Percentiles rank a stretch among this genome's conserved stretches.
Evolutionary conservation across 306 rosid species (phyloP).

Genomic region (Lithocarpus polystachyus): DNA sequence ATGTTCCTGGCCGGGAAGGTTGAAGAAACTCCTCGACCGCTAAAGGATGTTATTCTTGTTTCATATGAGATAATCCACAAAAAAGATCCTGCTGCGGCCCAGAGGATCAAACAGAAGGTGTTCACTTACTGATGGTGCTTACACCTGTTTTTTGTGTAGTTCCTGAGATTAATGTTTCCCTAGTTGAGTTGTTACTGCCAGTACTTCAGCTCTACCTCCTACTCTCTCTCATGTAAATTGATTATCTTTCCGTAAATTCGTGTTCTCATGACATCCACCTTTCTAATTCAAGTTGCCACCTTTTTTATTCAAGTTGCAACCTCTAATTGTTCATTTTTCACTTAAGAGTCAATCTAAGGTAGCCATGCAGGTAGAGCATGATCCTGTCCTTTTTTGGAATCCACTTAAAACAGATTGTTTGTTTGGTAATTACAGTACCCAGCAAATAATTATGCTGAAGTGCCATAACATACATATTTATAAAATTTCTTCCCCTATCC

Average conservation of each 20-base stretch:
- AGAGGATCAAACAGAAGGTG: conserved; percentile 95
- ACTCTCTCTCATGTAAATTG: background rate
- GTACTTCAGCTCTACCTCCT: background rate
- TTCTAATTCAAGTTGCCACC: background rate
- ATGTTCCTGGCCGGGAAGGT: conserved; percentile 99
- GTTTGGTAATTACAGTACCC: background rate
- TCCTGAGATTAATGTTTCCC: conserved; percentile 12
- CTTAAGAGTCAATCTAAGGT: background rate
- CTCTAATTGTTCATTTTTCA: background rate
- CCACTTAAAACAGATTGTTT: background rate
- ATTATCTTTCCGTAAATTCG: background rate
- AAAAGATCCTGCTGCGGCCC: conserved; percentile 88
- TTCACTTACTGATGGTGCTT: conserved; percentile 8
- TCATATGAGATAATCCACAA: conserved; percentile 90
- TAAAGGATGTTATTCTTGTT: conserved; percentile 89
- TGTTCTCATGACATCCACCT: background rate
- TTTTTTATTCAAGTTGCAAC: too few relatives aligned
- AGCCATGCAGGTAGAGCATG: background rate
- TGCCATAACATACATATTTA: background rate
- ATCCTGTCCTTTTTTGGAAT: background rate
- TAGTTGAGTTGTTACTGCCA: background rate
- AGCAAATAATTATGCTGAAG: background rate
- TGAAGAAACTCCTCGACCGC: conserved; percentile 97
- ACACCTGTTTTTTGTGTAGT: conserved; percentile 7
- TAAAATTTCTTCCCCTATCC: background rate